These are phyloP conservation scores for Aureobasidium sp. DNA, from an alignment of 2,329 filamentous ascomycete species.

Conservation along the genomic window DNA sequence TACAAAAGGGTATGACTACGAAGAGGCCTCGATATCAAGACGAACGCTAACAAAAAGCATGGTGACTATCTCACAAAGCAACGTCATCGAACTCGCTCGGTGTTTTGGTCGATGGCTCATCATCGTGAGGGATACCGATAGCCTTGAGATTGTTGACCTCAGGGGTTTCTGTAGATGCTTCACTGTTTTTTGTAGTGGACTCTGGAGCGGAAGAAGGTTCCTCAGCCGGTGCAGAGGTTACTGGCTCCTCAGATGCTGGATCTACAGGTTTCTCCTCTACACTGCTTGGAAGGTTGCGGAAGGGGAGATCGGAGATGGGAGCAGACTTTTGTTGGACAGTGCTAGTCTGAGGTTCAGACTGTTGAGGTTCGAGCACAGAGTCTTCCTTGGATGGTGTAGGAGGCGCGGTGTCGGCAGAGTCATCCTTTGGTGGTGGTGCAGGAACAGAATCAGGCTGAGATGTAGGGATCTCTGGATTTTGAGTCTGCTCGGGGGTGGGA, in stretches of 20 bases:
- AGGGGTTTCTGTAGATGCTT: slow-evolving; percentile 17
- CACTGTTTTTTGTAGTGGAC: slow-evolving; percentile 19
- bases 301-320: slow-evolving; percentile 4
- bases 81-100: slow-evolving; percentile 25
- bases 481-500: slow-evolving; percentile 40
- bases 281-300: slow-evolving; percentile 25
- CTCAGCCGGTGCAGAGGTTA: not conserved
- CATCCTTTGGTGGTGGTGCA: slow-evolving; percentile 24
- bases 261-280: slow-evolving; percentile 12
- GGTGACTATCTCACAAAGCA: slow-evolving; percentile 8
- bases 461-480: slow-evolving; percentile 12
- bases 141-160: slow-evolving; percentile 14
- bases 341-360: not conserved
- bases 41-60: not conserved
- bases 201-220: slow-evolving; percentile 3
- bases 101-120: slow-evolving; percentile 13
- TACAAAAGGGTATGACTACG: slow-evolving; percentile 1
- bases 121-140: slow-evolving; percentile 14
- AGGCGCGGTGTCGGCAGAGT: slow-evolving; percentile 13
- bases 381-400: slow-evolving; percentile 30
- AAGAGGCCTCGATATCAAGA: not conserved
- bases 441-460: slow-evolving; percentile 20
- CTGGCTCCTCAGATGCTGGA: not conserved
- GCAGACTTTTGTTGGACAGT: not conserved
- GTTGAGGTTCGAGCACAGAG: slow-evolving; percentile 22